These are phyloP conservation scores for Lotus japonicus DNA, from an alignment of 306 rosid genomes.

Conservation along the genomic window DNA sequence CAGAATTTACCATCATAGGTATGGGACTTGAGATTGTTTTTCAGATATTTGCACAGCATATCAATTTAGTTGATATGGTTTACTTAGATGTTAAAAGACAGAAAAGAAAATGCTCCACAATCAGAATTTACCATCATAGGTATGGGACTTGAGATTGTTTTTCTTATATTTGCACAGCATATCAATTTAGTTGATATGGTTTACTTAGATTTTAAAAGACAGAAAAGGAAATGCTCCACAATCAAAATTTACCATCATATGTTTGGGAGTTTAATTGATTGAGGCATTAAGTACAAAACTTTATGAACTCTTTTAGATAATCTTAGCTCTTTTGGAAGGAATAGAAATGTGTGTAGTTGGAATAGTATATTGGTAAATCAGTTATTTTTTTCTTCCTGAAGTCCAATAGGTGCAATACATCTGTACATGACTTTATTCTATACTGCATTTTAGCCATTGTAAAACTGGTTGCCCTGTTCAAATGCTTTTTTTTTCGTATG, in stretches of 20 bases:
- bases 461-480: background rate
- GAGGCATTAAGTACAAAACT: slow-evolving; percentile 27
- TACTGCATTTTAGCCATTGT: background rate
- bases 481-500: background rate
- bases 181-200: slow-evolving; percentile 26
- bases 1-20: no score
- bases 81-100: no score
- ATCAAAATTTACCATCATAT: slow-evolving; percentile 28
- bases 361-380: slow-evolving; percentile 21
- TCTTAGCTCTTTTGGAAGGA: slow-evolving; percentile 37
- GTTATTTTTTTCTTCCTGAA: background rate
- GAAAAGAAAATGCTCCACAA: no score
- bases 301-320: slow-evolving; percentile 22
- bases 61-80: slow-evolving; percentile 29
- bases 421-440: slow-evolving; percentile 33
- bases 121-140: no score
- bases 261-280: slow-evolving; percentile 30
- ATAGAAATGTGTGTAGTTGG: slow-evolving; percentile 55
- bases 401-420: slow-evolving; percentile 24
- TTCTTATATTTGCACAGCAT: slow-evolving; percentile 23
- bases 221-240: slow-evolving; percentile 19
- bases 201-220: slow-evolving; percentile 29
- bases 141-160: slow-evolving; percentile 2
- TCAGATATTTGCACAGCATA: slow-evolving; percentile 21
- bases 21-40: slow-evolving; percentile 8